Evolutionary conservation across 345 rosid species (phyloP), one percentile per base, ranked within the genome.

Genomic region (Laguncularia racemosa): DNA sequence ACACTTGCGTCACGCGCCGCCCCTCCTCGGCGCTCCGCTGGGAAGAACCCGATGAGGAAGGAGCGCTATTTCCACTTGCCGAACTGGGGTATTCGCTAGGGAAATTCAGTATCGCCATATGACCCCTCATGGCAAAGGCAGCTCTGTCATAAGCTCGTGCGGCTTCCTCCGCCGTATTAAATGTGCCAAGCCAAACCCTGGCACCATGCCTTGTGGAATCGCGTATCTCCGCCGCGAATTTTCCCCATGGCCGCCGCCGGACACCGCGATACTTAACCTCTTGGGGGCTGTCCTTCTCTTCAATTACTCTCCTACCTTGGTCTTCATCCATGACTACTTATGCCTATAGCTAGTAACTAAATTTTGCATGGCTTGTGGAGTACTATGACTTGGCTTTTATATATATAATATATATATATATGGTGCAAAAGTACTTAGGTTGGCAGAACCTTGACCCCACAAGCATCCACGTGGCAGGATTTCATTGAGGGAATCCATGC

Each of bases 111-210:
- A 87, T 64, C 2, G 97, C 93, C 19, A 82, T 62, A 55, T 78
- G 88, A 20, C 97, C 95, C 67, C 97, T 81, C 95, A 90, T 90
- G 51, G 82, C 60, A 58, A 76, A 87, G 15, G 97, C 95, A 0
- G 97, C 95, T 48, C 83, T 73, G 46, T 90, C 97, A 43, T 90
- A 90, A 0, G 95, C 97, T 66, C 97, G 64, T 20, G 95, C 95
- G 0, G 97, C 97, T 18, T 87, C 96, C 62, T 91, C 96, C 0
- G 96, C 97, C 0, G 97, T 81, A 66, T 78, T 81, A 59, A 87
- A 90, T 2, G 97, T 91, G 18, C 97, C 97, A 0, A 91, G 83
- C 97, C 97, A 91, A 23, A 91, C 68, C 13, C 97, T 77, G n/a
- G 84, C 85, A 3, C 97, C 93, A 1, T 78, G 93, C 33, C 81